Conservation (phyloP, 768 basidiomycete species). For the Suillus clintonianus region DNA sequence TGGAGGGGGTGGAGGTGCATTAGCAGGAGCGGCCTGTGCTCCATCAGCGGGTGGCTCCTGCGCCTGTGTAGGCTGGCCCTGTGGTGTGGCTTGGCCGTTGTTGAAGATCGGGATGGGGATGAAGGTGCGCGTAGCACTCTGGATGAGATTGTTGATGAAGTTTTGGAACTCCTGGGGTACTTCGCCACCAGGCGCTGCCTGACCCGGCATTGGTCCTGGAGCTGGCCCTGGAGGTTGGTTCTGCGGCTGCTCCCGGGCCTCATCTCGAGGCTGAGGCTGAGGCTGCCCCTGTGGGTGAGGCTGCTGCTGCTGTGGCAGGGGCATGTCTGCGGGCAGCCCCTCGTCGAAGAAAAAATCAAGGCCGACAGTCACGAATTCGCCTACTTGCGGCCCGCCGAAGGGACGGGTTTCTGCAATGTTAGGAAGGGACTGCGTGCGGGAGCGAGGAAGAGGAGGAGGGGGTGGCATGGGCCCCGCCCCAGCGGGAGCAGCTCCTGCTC, state of each 20-base stretch:
- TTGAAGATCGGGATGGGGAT: not conserved
- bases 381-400: conserved; percentile 10
- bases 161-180: not conserved
- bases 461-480: conserved; percentile 13
- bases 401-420: conserved; percentile 19
- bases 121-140: not conserved
- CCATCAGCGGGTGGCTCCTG: conserved; percentile 2
- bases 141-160: conserved; percentile 2
- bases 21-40: conserved; percentile 13
- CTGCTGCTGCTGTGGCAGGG: not conserved
- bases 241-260: not conserved
- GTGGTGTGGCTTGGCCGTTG: not conserved
- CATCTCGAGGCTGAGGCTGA: not conserved
- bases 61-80: conserved; percentile 10
- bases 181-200: not conserved
- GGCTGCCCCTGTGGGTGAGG: not conserved
- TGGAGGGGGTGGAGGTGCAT: conserved; percentile 13
- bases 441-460: not conserved
- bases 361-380: conserved; percentile 40
- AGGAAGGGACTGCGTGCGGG: conserved; percentile 16
- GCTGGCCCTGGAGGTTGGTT: not conserved
- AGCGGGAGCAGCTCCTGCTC: not conserved
- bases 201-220: not conserved
- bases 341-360: conserved; percentile 39
- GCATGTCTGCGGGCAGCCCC: conserved; percentile 10